Evolutionary conservation across 2,329 filamentous ascomycete genomes (phyloP).

Genomic region (Nothophoma quercina): DNA sequence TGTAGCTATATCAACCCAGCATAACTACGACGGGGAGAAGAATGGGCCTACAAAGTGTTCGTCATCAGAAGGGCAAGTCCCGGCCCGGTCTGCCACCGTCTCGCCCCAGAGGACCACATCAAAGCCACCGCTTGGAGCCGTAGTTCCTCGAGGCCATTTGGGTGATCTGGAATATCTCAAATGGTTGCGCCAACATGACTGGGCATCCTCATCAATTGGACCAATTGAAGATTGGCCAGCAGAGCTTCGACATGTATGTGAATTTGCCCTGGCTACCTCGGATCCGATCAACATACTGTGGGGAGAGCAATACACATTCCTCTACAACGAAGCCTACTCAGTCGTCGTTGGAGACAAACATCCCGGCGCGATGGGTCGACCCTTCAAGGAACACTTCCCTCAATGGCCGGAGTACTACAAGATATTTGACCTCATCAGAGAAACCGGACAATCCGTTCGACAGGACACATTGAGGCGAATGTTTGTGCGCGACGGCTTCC

Average conservation of each 20-base stretch:
- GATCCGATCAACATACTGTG: conserved; percentile 76
- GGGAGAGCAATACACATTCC: conserved; percentile 70
- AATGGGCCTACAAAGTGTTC: neutral
- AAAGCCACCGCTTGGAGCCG: conserved; percentile 1
- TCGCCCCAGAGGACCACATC: too few relatives aligned
- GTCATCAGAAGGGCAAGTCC: neutral
- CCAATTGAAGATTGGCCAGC: conserved; percentile 75
- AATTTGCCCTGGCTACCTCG: conserved; percentile 68
- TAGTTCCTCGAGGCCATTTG: conserved; percentile 1
- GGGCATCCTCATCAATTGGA: conserved; percentile 74
- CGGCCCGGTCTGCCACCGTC: too few relatives aligned
- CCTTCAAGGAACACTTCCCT: conserved; percentile 71
- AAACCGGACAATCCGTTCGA: conserved; percentile 78
- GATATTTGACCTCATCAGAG: conserved; percentile 69
- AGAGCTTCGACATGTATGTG: conserved; percentile 77
- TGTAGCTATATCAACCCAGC: neutral
- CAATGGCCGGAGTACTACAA: conserved; percentile 75
- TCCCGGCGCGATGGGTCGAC: conserved; percentile 74
- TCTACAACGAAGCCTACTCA: conserved; percentile 73
- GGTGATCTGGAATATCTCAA: conserved; percentile 63
- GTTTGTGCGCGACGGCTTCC: conserved; percentile 69
- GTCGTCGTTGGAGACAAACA: conserved; percentile 76
- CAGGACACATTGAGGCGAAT: conserved; percentile 81
- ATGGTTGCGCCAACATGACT: conserved; percentile 74
- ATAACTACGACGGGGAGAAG: neutral